These are phyloP conservation scores for Austroboletus niveus DNA, from an alignment of 1,284 basidiomycete species.

Conservation along the genomic window DNA sequence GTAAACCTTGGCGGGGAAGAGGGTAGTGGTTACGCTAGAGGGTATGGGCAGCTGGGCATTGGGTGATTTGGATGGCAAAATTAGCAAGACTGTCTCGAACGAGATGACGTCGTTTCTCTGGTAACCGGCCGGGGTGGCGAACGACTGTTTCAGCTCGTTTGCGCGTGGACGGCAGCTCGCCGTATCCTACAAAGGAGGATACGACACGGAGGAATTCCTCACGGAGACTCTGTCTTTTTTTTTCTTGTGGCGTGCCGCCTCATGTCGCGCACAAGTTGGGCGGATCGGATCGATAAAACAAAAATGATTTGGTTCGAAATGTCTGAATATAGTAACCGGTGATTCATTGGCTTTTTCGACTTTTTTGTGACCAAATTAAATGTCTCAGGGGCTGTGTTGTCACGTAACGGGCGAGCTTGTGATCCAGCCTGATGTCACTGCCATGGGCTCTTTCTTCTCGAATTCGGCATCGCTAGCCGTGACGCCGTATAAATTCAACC, in stretches of 20 bases:
- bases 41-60: not conserved
- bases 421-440: slow-evolving; percentile 31
- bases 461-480: slow-evolving; percentile 28
- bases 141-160: slow-evolving; percentile 22
- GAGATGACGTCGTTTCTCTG: slow-evolving; percentile 26
- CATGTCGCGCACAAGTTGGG: not conserved
- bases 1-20: slow-evolving; percentile 3
- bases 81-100: slow-evolving; percentile 2
- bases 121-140: slow-evolving; percentile 15
- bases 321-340: not conserved
- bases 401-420: slow-evolving; percentile 17
- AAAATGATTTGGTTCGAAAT: slow-evolving; percentile 6
- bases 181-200: not conserved
- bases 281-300: slow-evolving; percentile 22
- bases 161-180: slow-evolving; percentile 4
- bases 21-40: slow-evolving; percentile 15
- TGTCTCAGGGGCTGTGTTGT: slow-evolving; percentile 28
- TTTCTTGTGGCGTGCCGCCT: slow-evolving; percentile 23
- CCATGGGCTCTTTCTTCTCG: slow-evolving; percentile 30
- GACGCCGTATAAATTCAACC: slow-evolving; percentile 28
- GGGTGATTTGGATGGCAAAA: slow-evolving; percentile 12
- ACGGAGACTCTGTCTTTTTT: not conserved
- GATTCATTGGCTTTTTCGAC: not conserved
- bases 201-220: no score
- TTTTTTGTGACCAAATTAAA: slow-evolving; percentile 4